These are phyloP conservation scores for Rusavskia elegans DNA, from an alignment of 495 filamentous ascomycete species.

Conservation along the genomic window DNA sequence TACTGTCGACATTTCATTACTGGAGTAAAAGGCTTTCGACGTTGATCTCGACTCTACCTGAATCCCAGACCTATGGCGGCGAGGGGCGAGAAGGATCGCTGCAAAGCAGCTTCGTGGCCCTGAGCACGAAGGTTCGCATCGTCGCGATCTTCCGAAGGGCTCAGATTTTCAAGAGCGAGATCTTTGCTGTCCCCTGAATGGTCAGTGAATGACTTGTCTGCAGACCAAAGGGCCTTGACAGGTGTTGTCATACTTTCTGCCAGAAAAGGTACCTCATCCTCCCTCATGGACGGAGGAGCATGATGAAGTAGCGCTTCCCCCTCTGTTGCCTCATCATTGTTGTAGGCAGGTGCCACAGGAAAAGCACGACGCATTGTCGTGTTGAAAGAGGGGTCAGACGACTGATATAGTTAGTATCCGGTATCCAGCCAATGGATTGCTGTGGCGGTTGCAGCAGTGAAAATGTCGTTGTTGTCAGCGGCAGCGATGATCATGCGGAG, in stretches of 20 bases:
- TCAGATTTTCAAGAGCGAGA: background rate
- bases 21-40: background rate
- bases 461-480: background rate
- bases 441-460: background rate
- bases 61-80: conserved; percentile 20
- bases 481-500: background rate
- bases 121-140: conserved; percentile 20
- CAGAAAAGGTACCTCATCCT: background rate
- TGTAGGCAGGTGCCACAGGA: too few species aligned
- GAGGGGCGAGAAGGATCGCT: conserved; percentile 18
- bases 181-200: background rate
- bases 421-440: background rate
- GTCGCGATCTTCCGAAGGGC: conserved; percentile 6
- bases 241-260: conserved; percentile 1
- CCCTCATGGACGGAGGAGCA: background rate
- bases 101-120: conserved; percentile 18
- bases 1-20: background rate
- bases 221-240: background rate
- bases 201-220: background rate
- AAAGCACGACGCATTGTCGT: background rate
- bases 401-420: background rate
- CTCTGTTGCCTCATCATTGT: background rate
- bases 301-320: conserved; percentile 3
- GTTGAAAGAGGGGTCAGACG: background rate
- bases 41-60: background rate